Evolutionary conservation across 805 yeast genomes (phyloP).

Genomic region (Ogataea pignaliae): DNA sequence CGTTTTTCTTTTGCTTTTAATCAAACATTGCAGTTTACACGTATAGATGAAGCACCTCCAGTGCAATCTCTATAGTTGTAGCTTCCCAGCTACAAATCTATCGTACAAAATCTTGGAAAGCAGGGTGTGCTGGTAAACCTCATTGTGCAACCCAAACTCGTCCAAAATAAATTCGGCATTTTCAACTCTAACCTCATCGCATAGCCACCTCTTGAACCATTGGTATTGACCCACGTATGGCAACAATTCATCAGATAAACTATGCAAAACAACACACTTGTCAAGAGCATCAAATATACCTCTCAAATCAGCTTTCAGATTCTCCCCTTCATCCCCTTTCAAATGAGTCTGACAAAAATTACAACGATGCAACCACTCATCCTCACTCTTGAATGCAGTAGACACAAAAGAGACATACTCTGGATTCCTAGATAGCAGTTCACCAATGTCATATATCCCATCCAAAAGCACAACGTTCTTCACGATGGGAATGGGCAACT

Average conservation of each 20-base stretch:
- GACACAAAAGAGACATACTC: slow-evolving; percentile 49
- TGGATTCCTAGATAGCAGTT: slow-evolving; percentile 58
- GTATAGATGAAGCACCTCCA: too few relatives aligned
- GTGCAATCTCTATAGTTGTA: too few relatives aligned
- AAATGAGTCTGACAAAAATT: slow-evolving; percentile 13
- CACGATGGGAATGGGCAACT: slow-evolving; percentile 2
- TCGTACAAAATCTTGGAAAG: slow-evolving; percentile 23
- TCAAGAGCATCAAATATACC: slow-evolving; percentile 7
- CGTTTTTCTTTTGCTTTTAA: not conserved
- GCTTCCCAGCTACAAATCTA: not conserved
- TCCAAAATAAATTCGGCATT: slow-evolving; percentile 25
- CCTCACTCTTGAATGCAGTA: slow-evolving; percentile 44
- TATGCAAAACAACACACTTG: slow-evolving; percentile 47
- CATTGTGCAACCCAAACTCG: slow-evolving; percentile 60
- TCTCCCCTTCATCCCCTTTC: not conserved
- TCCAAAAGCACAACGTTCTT: slow-evolving; percentile 43
- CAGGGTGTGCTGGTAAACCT: slow-evolving; percentile 45
- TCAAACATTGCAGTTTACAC: not conserved
- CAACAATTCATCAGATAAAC: slow-evolving; percentile 63
- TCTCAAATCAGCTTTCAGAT: not conserved
- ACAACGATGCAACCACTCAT: slow-evolving; percentile 14
- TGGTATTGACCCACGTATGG: slow-evolving; percentile 43
- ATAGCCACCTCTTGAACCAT: slow-evolving; percentile 34
- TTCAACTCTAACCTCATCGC: slow-evolving; percentile 2
- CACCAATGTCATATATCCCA: slow-evolving; percentile 60